These are phyloP conservation scores for Cyclocybe cylindracea DNA, from an alignment of 768 basidiomycete genomes.

Conservation along the genomic window DNA sequence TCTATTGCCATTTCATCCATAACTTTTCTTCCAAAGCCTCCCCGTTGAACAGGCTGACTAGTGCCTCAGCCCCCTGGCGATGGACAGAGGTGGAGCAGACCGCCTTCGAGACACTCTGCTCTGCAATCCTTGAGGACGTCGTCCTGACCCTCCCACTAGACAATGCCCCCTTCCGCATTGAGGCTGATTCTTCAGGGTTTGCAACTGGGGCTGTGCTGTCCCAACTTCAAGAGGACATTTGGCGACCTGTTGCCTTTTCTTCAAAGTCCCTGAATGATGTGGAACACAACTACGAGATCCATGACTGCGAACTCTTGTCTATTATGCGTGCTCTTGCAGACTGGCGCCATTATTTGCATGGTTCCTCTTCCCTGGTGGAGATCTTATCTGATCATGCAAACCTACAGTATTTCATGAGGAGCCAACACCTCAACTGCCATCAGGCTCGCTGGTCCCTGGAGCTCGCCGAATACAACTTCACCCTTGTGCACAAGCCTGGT, in stretches of 20 bases:
- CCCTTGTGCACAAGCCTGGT: conserved; percentile 27
- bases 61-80: neutral
- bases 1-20: conserved; percentile 31
- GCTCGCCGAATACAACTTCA: conserved; percentile 33
- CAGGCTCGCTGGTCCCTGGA: conserved; percentile 42
- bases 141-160: conserved; percentile 19
- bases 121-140: conserved; percentile 9
- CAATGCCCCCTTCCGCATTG: conserved; percentile 11
- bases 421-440: conserved; percentile 33
- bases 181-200: conserved; percentile 39
- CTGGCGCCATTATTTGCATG: conserved; percentile 29
- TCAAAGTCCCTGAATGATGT: conserved; percentile 24
- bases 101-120: neutral
- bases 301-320: conserved; percentile 45
- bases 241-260: conserved; percentile 36
- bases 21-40: conserved; percentile 25
- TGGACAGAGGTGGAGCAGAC: neutral
- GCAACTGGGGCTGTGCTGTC: conserved; percentile 39
- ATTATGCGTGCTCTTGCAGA: conserved; percentile 36
- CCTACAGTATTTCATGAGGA: conserved; percentile 32
- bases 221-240: conserved; percentile 20
- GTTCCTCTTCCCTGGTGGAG: conserved; percentile 7
- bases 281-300: conserved; percentile 36
- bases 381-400: conserved; percentile 25
- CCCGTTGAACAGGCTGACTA: conserved; percentile 22